phyloP scores from a whole-genome alignment of 2,329 filamentous ascomycete genomes.

The Aureobasidium uvarum region DNA sequence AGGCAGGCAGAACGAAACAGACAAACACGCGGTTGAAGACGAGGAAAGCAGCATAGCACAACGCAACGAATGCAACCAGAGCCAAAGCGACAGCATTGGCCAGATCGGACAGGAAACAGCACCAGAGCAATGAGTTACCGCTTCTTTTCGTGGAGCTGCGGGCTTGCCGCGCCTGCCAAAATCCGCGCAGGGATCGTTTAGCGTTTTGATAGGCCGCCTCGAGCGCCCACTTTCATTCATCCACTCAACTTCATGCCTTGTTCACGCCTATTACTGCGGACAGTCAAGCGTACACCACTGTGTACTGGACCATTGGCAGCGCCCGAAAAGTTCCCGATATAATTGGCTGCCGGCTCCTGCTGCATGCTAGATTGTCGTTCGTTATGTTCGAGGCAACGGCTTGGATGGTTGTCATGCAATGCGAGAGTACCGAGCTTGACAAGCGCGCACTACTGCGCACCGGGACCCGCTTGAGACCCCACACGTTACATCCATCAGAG shows the following conservation, averaged over 20 bases:
- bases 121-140: conserved; percentile 11
- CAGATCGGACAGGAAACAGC: background rate
- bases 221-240: conserved; percentile 12
- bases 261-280: conserved; percentile 1
- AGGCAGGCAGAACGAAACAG: background rate
- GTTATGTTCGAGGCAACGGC: conserved; percentile 20
- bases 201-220: conserved; percentile 22
- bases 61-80: conserved; percentile 13
- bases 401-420: conserved; percentile 5
- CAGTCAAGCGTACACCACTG: background rate
- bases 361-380: background rate
- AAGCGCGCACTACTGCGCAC: conserved; percentile 24
- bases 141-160: conserved; percentile 23
- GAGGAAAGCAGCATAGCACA: conserved; percentile 14
- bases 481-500: conserved; percentile 9
- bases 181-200: conserved; percentile 20
- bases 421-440: conserved; percentile 8
- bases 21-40: conserved; percentile 2
- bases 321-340: background rate
- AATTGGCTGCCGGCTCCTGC: background rate
- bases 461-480: conserved; percentile 14
- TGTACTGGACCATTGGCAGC: conserved; percentile 1
- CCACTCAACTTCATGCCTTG: conserved; percentile 10
- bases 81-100: conserved; percentile 18
- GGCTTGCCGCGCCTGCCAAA: conserved; percentile 19